These are phyloP conservation scores for Citrullus colocynthis DNA, from an alignment of 306 rosid species.

Conservation along the genomic window DNA sequence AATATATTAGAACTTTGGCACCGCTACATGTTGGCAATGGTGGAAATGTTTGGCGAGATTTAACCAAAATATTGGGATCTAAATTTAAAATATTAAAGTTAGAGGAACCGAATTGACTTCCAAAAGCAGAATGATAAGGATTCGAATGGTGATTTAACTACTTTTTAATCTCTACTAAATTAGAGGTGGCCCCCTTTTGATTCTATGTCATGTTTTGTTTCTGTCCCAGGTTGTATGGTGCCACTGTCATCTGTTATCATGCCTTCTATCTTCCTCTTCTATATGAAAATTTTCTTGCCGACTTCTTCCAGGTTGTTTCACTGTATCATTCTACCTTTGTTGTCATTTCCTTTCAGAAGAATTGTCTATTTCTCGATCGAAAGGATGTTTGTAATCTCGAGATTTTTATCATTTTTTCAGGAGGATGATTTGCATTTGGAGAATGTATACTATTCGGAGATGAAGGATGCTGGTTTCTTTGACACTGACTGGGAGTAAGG, in stretches of 20 bases:
- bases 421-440: constrained; percentile 80
- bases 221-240: constrained; percentile 53
- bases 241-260: constrained; percentile 63
- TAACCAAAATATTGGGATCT: not conserved
- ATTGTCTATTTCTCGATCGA: not conserved
- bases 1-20: not conserved
- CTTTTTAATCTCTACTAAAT: not conserved
- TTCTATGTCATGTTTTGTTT: not conserved
- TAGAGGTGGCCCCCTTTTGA: not conserved
- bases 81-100: not conserved
- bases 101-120: not conserved
- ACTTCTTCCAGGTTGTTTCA: constrained; percentile 61
- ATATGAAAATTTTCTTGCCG: constrained; percentile 72
- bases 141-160: not conserved
- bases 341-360: not conserved
- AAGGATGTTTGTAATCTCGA: not conserved
- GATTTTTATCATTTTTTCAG: constrained; percentile 12
- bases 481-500: constrained; percentile 76
- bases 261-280: constrained; percentile 82
- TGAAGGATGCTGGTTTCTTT: constrained; percentile 96
- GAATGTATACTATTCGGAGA: constrained; percentile 79
- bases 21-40: not conserved
- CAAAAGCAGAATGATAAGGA: not conserved
- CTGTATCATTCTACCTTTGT: not conserved
- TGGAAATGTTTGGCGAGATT: not conserved